These are phyloP conservation scores for Xylaria grammica DNA, from an alignment of 495 filamentous ascomycete genomes.

Conservation along the genomic window DNA sequence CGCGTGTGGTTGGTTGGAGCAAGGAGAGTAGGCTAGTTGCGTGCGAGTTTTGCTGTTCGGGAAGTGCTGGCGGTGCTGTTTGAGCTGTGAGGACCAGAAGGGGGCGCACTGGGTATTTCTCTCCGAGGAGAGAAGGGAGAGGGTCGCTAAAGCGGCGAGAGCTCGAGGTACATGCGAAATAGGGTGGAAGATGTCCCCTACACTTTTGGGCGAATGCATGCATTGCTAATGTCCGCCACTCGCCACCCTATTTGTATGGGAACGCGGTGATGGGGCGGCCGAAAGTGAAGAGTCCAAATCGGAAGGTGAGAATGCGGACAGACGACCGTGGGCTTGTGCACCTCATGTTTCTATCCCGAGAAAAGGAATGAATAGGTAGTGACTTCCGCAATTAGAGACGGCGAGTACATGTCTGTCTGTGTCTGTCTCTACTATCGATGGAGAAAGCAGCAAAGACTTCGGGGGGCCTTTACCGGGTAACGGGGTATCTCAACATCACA, in stretches of 20 bases:
- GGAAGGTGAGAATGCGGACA: too few relatives aligned
- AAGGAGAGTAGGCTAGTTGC: conserved; percentile 4
- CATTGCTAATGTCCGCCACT: conserved; percentile 1
- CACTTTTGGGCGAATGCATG: background rate
- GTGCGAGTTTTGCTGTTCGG: conserved; percentile 8
- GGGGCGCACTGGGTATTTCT: conserved; percentile 28
- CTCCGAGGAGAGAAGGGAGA: background rate
- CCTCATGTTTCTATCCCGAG: too few relatives aligned
- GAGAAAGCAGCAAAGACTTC: too few relatives aligned
- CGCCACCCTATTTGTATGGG: conserved; percentile 18
- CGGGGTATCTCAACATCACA: too few relatives aligned
- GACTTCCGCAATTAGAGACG: too few relatives aligned
- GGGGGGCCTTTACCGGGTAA: too few relatives aligned
- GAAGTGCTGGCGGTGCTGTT: background rate
- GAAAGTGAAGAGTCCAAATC: too few relatives aligned
- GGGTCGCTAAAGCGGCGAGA: conserved; percentile 22
- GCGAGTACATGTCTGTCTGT: too few relatives aligned
- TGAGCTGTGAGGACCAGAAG: background rate
- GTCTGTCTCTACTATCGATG: too few relatives aligned
- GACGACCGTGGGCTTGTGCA: too few relatives aligned
- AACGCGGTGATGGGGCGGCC: background rate
- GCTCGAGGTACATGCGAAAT: conserved; percentile 27
- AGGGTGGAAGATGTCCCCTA: conserved; percentile 24
- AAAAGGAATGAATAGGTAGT: too few relatives aligned
- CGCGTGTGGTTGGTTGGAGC: conserved; percentile 15